Base-by-base conservation (phyloP, 2,329 filamentous ascomycete species). In the Fusarium albosuccineum region DNA sequence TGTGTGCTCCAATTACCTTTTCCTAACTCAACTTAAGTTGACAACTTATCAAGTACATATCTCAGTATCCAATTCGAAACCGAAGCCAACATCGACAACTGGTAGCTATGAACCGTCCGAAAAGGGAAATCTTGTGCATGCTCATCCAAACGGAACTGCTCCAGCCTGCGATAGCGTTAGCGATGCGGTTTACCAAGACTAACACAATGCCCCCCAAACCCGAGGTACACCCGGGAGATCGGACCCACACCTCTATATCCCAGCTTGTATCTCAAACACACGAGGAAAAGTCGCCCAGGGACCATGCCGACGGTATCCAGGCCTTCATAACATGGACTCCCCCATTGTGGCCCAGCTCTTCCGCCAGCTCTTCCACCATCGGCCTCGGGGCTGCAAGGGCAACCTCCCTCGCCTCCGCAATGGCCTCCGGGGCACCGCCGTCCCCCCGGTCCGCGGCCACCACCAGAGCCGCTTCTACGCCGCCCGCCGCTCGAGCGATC, bases 281-380 rank as follows among this genome's bases (percentile, higher is more conserved):
- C 57, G 34, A 59, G 16, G 36, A 34, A 27, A 45, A 45, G 30
- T 33, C 30, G 30, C 30, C 30, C 30, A 42, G 42, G 54, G 16
- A 27, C 51, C 50, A 67, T 63, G 67, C 58, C 50, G 55, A 54
- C 49, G 36, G 62, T 54, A 60, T 40, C 52, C 33, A 52, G 48
- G 41, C 41, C 49, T 40, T 52, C 44, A 13, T 42, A 69, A 69
- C 70, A 97, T 97, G 94, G 94, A 97, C 81, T 94, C 92, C 16
- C 91, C 91, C 61, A 83, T 92, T 65, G 85, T 94, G 69, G 88
- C 88, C 49, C 91, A 91, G 76, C 86, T 97, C 76, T 95, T 97
- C 75, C 89, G 92, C 73, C 92, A 93, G 82, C 87, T 98, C 41
- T 97, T 97, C 73, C 88, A 89, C 44, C 92, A 94, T 74, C 75